Evolutionary conservation across 257 asterid genomes (phyloP).

Genomic region (Plantago ovata): DNA sequence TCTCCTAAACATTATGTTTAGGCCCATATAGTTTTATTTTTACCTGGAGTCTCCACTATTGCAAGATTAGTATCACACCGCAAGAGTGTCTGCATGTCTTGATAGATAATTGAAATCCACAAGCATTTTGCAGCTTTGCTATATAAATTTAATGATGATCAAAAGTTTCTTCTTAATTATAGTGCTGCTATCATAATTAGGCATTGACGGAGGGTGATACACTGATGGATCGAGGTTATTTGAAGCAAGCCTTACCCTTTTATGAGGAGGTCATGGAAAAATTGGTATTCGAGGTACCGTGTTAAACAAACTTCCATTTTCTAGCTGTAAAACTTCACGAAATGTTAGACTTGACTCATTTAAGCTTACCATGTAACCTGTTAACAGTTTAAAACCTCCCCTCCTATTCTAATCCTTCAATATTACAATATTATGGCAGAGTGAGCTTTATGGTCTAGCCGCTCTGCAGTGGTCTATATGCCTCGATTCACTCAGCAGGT

Average conservation of each 20-base stretch:
- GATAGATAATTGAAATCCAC: slow-evolving; percentile 3
- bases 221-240: slow-evolving; percentile 78
- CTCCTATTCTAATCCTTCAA: not conserved
- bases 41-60: not conserved
- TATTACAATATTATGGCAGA: slow-evolving; percentile 35
- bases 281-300: slow-evolving; percentile 58
- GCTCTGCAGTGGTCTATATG: slow-evolving; percentile 98
- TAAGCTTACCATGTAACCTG: no score
- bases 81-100: not conserved
- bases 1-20: no score
- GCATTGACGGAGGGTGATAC: slow-evolving; percentile 74
- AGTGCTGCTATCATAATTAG: slow-evolving; percentile 68
- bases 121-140: slow-evolving; percentile 1
- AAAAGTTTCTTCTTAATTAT: slow-evolving; percentile 57
- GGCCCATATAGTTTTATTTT: no score
- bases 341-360: no score
- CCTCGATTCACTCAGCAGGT: slow-evolving; percentile 82
- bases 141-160: slow-evolving; percentile 27
- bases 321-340: not conserved
- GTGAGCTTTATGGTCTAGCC: slow-evolving; percentile 83
- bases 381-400: not conserved
- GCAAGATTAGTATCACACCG: not conserved
- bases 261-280: slow-evolving; percentile 72
- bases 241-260: slow-evolving; percentile 71
- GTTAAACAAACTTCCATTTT: slow-evolving; percentile 1